Evolutionary conservation across 1,284 basidiomycete species (phyloP).

Genomic region (Malassezia psittaci): DNA sequence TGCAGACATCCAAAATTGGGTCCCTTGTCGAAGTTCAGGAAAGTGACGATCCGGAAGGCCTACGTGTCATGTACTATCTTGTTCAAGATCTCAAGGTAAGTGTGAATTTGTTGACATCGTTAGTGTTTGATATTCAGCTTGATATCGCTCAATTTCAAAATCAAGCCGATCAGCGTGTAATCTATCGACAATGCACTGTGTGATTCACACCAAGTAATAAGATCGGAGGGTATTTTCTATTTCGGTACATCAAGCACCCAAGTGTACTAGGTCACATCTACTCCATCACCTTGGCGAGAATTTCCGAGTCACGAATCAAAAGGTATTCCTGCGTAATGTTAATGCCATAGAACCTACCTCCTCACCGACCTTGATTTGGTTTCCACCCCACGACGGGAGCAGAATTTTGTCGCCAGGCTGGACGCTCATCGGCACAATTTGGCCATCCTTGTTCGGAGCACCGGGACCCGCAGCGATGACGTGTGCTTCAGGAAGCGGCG

Average conservation of each 20-base stretch:
- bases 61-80: slow-evolving; percentile 97
- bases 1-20: slow-evolving; percentile 91
- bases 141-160: slow-evolving; percentile 97
- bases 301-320: slow-evolving; percentile 89
- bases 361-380: slow-evolving; percentile 88
- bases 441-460: slow-evolving; percentile 72
- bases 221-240: background rate
- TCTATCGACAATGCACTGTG: background rate
- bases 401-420: slow-evolving; percentile 84
- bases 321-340: slow-evolving; percentile 65
- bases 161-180: slow-evolving; percentile 70
- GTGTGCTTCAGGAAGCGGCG: slow-evolving; percentile 84
- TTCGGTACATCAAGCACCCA: background rate
- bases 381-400: slow-evolving; percentile 90
- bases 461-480: slow-evolving; percentile 93
- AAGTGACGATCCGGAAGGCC: slow-evolving; percentile 89
- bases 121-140: slow-evolving; percentile 95
- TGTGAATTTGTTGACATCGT: background rate
- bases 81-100: slow-evolving; percentile 87
- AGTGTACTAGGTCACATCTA: slow-evolving; percentile 49
- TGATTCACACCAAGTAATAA: too few relatives aligned
- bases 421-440: slow-evolving; percentile 66
- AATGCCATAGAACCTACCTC: slow-evolving; percentile 58
- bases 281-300: slow-evolving; percentile 92
- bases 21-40: slow-evolving; percentile 92